Conservation (phyloP, 805 yeast species). For the Kluyveromyces lactis region DNA sequence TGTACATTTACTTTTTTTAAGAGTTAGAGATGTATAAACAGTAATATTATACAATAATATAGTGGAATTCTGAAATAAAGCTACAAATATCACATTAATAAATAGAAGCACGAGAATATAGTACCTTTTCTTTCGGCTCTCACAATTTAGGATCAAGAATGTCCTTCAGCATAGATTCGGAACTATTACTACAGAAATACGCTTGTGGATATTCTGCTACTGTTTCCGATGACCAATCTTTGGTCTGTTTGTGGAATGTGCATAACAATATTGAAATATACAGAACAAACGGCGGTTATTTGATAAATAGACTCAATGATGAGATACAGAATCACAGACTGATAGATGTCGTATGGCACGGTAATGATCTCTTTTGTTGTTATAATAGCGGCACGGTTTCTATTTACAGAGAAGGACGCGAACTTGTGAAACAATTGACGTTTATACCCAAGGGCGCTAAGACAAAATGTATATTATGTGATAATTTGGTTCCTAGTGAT, state of each 20-base stretch:
- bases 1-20: too few species aligned
- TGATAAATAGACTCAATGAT: neutral
- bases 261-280: neutral
- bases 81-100: too few species aligned
- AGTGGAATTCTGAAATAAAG: too few species aligned
- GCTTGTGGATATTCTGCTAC: neutral
- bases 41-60: too few species aligned
- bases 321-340: neutral
- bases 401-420: slow-evolving; percentile 1
- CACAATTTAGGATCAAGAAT: neutral
- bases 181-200: neutral
- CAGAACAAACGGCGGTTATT: neutral
- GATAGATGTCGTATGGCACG: slow-evolving; percentile 1
- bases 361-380: neutral
- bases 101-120: too few species aligned
- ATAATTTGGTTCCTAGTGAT: neutral
- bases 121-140: too few species aligned
- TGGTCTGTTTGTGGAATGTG: slow-evolving; percentile 3
- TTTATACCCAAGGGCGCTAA: slow-evolving; percentile 1
- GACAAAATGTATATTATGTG: slow-evolving; percentile 1
- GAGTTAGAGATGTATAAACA: too few species aligned
- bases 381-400: neutral
- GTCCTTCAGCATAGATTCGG: neutral
- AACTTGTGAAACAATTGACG: neutral
- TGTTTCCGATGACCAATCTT: slow-evolving; percentile 1